phyloP scores from a whole-genome alignment of 164 flowering plant genomes.

The Chloranthus sessilifolius region DNA sequence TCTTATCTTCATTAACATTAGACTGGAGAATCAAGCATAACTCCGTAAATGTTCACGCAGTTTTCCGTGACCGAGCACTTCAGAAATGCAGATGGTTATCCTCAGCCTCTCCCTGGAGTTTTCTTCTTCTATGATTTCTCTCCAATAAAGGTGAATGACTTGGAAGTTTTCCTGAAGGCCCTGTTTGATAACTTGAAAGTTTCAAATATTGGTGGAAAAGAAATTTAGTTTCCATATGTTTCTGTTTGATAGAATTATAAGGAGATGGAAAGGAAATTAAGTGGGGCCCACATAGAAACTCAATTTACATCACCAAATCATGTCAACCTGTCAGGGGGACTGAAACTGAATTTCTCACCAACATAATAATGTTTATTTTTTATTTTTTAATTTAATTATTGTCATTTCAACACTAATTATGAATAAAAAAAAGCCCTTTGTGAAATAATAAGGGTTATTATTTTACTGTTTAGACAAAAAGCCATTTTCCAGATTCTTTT shows the following conservation, averaged over 20 bases:
- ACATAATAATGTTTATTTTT: neutral
- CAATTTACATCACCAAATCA: neutral
- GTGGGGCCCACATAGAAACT: too few species aligned
- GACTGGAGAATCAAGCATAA: neutral
- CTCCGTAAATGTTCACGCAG: constrained; percentile 25
- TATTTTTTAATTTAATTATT: neutral
- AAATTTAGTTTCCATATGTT: too few species aligned
- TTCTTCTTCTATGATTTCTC: constrained; percentile 72
- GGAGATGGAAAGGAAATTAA: too few species aligned
- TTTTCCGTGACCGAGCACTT: constrained; percentile 82
- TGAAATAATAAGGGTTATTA: too few species aligned
- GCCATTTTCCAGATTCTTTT: too few species aligned
- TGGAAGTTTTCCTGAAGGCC: neutral
- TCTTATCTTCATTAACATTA: neutral
- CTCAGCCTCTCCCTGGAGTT: constrained; percentile 50
- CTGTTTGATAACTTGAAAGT: too few species aligned
- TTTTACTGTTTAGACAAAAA: too few species aligned
- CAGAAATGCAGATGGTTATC: constrained; percentile 34
- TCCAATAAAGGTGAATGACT: constrained; percentile 63
- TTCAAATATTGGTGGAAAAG: too few species aligned
- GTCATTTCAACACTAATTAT: neutral
- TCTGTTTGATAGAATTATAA: too few species aligned
- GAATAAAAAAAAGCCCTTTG: neutral
- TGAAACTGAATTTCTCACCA: neutral
- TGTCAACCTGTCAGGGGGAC: neutral